Conservation (phyloP, 139 green algal genomes). For the Deuterostichococcus epilithicus region DNA sequence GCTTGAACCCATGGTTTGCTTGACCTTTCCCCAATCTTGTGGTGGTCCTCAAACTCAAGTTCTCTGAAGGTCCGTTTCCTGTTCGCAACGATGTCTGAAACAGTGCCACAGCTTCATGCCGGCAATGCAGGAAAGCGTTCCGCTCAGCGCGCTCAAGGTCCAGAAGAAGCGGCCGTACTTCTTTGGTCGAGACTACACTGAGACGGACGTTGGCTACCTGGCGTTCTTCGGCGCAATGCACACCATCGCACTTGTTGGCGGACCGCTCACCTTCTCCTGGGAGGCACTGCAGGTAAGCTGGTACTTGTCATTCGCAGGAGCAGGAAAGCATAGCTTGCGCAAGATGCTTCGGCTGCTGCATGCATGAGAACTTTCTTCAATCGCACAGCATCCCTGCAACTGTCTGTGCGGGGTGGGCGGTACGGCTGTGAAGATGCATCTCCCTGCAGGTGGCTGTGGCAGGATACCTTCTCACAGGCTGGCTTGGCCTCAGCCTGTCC, state of each 20-base stretch:
- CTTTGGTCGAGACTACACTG: conserved; percentile 27
- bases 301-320: no score
- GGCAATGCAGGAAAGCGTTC: conserved; percentile 8
- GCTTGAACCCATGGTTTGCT: not conserved
- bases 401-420: no score
- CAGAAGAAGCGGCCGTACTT: conserved; percentile 40
- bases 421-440: no score
- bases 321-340: no score
- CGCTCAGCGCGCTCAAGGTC: conserved; percentile 8
- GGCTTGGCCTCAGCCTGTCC: not conserved
- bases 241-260: conserved; percentile 20
- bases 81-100: no score
- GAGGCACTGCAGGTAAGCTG: conserved; percentile 38
- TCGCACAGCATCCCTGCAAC: no score
- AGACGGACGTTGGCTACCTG: conserved; percentile 33
- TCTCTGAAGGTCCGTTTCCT: no score
- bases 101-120: not conserved
- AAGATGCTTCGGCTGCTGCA: no score
- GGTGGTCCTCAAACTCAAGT: no score
- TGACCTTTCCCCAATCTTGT: not conserved
- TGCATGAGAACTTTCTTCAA: no score
- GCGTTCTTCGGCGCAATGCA: conserved; percentile 42
- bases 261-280: conserved; percentile 41
- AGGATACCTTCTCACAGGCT: conserved; percentile 10
- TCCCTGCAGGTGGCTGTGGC: conserved; percentile 28